A percentile compares a stretch with the other conserved stretches of the same genome.
Evolutionary conservation across 2,329 filamentous ascomycete species (phyloP).

Genomic region (Chaetomium sp.): DNA sequence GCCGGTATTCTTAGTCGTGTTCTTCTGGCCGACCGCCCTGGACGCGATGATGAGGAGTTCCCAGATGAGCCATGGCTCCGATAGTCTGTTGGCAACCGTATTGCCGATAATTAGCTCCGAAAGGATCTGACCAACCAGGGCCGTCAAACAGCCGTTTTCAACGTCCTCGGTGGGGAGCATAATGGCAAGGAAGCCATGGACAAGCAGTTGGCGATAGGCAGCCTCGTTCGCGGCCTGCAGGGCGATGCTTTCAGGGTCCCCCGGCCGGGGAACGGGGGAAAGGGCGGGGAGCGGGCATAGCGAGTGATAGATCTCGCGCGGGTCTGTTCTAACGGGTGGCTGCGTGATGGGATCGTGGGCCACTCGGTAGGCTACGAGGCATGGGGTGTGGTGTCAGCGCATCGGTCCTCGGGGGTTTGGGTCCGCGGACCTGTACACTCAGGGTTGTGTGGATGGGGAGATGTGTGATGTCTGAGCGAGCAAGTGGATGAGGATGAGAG

Average conservation of each 20-base stretch:
- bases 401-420: background rate
- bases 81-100: slow-evolving; percentile 69
- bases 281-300: slow-evolving; percentile 75
- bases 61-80: slow-evolving; percentile 85
- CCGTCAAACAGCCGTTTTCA: slow-evolving; percentile 76
- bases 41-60: slow-evolving; percentile 70
- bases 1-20: slow-evolving; percentile 12
- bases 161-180: slow-evolving; percentile 89
- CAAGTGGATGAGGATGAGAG: too few relatives aligned
- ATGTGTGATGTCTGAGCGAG: too few relatives aligned
- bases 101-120: slow-evolving; percentile 86
- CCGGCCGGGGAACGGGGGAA: slow-evolving; percentile 62
- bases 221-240: slow-evolving; percentile 71
- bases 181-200: slow-evolving; percentile 72
- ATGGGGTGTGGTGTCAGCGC: slow-evolving; percentile 14
- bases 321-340: slow-evolving; percentile 54
- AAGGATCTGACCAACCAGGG: slow-evolving; percentile 79
- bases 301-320: slow-evolving; percentile 72
- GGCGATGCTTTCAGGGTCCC: slow-evolving; percentile 42
- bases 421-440: background rate
- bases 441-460: too few relatives aligned
- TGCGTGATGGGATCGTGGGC: slow-evolving; percentile 53
- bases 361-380: slow-evolving; percentile 60
- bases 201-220: slow-evolving; percentile 80
- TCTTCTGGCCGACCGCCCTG: slow-evolving; percentile 32